Evolutionary conservation across 805 yeast genomes (phyloP).

Genomic region (Myxozyma udenii): DNA sequence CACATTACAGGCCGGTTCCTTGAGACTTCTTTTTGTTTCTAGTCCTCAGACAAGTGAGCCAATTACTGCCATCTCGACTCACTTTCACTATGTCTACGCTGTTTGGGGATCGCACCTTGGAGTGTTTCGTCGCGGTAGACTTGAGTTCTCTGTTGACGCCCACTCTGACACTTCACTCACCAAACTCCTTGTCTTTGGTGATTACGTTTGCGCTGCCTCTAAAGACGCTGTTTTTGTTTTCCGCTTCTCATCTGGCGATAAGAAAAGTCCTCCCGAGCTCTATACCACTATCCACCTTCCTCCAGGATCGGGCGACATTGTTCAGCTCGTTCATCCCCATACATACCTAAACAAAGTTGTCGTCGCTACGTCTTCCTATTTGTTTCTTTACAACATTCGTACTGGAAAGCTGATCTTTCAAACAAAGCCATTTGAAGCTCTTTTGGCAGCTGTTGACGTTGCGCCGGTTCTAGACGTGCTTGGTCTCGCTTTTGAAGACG

Average conservation of each 20-base stretch:
- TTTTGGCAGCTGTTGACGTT: conserved; percentile 64
- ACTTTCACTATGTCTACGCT: conserved; percentile 79
- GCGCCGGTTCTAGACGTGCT: conserved; percentile 86
- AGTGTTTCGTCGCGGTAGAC: conserved; percentile 74
- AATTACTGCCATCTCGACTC: conserved; percentile 72
- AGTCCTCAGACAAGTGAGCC: conserved; percentile 67
- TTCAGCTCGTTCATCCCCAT: conserved; percentile 74
- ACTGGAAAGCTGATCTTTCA: conserved; percentile 69
- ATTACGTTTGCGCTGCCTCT: conserved; percentile 61
- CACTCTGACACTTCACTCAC: conserved; percentile 38
- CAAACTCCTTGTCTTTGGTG: conserved; percentile 69
- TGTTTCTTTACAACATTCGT: conserved; percentile 61
- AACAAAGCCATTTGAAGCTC: conserved; percentile 46
- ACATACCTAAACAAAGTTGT: conserved; percentile 88
- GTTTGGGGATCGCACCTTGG: conserved; percentile 71
- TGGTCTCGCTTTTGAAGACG: conserved; percentile 71
- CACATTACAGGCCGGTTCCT: conserved; percentile 50
- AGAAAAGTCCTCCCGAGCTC: conserved; percentile 48
- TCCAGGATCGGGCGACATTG: conserved; percentile 66
- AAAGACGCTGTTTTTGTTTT: conserved; percentile 51
- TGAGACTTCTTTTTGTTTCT: conserved; percentile 82
- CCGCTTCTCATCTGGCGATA: conserved; percentile 42
- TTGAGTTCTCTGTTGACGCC: conserved; percentile 45
- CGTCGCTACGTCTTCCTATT: conserved; percentile 43
- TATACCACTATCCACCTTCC: conserved; percentile 63